Evolutionary conservation across 768 basidiomycete genomes (phyloP).

Genomic region (Lanmaoa rubissima): DNA sequence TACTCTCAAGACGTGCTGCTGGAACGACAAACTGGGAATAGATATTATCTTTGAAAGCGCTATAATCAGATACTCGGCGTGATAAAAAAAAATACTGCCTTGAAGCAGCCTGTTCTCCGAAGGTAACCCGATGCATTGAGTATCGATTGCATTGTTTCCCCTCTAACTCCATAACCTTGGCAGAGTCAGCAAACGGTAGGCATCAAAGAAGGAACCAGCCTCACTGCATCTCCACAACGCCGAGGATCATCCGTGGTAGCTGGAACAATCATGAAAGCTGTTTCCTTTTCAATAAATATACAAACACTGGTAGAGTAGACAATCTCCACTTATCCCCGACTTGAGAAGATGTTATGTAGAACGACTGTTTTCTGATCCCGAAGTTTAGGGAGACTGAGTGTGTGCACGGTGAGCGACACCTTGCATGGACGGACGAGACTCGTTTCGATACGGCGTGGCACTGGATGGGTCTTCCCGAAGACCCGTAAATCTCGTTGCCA

Average conservation of each 20-base stretch:
- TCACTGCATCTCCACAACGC: neutral
- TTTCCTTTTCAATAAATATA: too few relatives aligned
- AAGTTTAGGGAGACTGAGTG: too few relatives aligned
- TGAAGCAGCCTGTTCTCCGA: neutral
- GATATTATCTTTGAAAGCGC: neutral
- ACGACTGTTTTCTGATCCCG: too few relatives aligned
- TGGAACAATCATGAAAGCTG: too few relatives aligned
- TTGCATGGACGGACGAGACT: neutral
- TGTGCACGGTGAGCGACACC: neutral
- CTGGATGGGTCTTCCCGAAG: neutral
- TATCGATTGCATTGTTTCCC: conserved; percentile 1
- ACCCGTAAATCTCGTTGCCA: conserved; percentile 4
- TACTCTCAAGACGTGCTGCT: neutral
- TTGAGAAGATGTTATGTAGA: neutral
- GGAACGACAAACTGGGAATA: neutral
- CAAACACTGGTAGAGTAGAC: neutral
- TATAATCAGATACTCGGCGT: too few relatives aligned
- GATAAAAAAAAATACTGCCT: too few relatives aligned
- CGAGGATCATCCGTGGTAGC: too few relatives aligned
- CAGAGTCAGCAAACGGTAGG: neutral
- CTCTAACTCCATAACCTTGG: conserved; percentile 18
- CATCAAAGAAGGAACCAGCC: neutral
- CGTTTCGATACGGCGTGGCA: neutral
- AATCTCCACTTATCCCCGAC: too few relatives aligned
- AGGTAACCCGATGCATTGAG: neutral